These are phyloP conservation scores for Elaeis guineensis DNA, from an alignment of 176 grass and related monocot genomes.

Conservation along the genomic window DNA sequence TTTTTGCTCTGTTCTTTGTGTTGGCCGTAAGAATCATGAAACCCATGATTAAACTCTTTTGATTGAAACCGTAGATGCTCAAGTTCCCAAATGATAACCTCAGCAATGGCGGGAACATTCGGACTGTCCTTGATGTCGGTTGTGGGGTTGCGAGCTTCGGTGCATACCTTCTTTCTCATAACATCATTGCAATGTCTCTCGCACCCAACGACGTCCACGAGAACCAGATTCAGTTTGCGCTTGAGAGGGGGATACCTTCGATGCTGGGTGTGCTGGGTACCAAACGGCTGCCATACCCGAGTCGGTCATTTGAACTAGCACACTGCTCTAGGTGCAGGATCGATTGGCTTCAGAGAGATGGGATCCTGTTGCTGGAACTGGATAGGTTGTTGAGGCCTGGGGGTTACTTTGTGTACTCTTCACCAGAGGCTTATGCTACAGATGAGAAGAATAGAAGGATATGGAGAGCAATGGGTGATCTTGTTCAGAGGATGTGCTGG, in stretches of 20 bases:
- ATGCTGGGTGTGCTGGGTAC: slow-evolving; percentile 63
- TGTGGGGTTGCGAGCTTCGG: slow-evolving; percentile 76
- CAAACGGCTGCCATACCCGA: slow-evolving; percentile 59
- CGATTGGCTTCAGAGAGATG: slow-evolving; percentile 78
- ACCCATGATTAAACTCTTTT: neutral
- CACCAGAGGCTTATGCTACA: slow-evolving; percentile 60
- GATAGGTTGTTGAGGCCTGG: slow-evolving; percentile 65
- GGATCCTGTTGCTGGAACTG: slow-evolving; percentile 65
- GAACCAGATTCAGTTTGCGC: slow-evolving; percentile 85
- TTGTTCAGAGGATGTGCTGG: slow-evolving; percentile 69
- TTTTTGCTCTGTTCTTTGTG: slow-evolving; percentile 3
- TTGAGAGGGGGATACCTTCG: slow-evolving; percentile 64
- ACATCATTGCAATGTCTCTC: slow-evolving; percentile 55
- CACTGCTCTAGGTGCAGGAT: slow-evolving; percentile 77
- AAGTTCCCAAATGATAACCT: slow-evolving; percentile 50
- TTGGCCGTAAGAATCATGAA: neutral
- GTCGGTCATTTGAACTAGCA: slow-evolving; percentile 51
- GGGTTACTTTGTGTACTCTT: slow-evolving; percentile 76
- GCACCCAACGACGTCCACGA: slow-evolving; percentile 81
- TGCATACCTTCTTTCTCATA: slow-evolving; percentile 54
- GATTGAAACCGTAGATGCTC: slow-evolving; percentile 36
- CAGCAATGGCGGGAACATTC: slow-evolving; percentile 52
- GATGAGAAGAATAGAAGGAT: slow-evolving; percentile 53
- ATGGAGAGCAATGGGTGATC: slow-evolving; percentile 57
- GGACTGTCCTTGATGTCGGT: slow-evolving; percentile 65